A percentile compares a stretch with the other conserved stretches of the same genome.
Evolutionary conservation across 129 eudicot species (phyloP).

Genomic region (Lactuca saligna): DNA sequence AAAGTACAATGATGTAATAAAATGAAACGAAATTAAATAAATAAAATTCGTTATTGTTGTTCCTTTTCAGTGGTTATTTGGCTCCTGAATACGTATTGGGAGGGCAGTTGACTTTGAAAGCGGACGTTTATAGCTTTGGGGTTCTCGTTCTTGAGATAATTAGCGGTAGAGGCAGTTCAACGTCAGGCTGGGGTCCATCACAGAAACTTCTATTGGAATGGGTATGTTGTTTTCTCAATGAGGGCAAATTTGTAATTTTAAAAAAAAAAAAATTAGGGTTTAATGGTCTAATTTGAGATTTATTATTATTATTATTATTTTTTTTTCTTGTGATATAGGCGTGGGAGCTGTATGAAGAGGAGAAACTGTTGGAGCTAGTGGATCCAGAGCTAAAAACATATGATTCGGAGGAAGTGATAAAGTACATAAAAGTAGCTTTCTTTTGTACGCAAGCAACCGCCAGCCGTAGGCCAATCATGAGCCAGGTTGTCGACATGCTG

Average conservation of each 20-base stretch:
- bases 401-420: constrained; percentile 58
- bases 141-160: constrained; percentile 73
- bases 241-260: no score
- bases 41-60: constrained; percentile 1
- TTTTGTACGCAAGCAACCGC: constrained; percentile 84
- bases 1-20: neutral
- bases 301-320: no score
- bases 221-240: constrained; percentile 43
- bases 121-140: constrained; percentile 96
- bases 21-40: no score
- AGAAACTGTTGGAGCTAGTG: constrained; percentile 62
- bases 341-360: constrained; percentile 77
- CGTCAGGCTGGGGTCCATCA: constrained; percentile 48
- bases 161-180: constrained; percentile 71
- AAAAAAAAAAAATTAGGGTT: no score
- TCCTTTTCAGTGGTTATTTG: constrained; percentile 70
- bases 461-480: constrained; percentile 76
- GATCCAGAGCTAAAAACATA: constrained; percentile 67
- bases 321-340: constrained; percentile 40
- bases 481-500: constrained; percentile 87
- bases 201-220: constrained; percentile 69
- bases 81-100: constrained; percentile 95
- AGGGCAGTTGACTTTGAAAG: constrained; percentile 80
- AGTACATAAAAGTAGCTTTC: constrained; percentile 80
- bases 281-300: neutral